phyloP scores from a whole-genome alignment of 805 yeast genomes.

The Lipomyces spencermartinsiae region DNA sequence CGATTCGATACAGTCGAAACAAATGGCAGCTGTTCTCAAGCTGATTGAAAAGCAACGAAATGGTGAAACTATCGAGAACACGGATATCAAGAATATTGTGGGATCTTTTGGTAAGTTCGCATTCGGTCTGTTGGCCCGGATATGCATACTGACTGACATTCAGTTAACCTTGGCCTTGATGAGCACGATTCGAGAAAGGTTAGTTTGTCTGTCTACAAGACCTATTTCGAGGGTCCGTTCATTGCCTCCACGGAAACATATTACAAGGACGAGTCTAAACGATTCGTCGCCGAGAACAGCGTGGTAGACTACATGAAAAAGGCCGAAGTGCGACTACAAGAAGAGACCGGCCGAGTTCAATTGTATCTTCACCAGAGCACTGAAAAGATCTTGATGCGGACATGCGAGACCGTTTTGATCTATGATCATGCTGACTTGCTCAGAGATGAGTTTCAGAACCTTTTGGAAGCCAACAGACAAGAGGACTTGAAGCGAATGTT shows the following conservation, averaged over 20 bases:
- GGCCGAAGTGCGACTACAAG: conserved; percentile 81
- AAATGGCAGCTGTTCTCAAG: conserved; percentile 74
- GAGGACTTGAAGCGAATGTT: conserved; percentile 82
- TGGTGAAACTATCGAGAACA: conserved; percentile 73
- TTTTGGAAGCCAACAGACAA: conserved; percentile 73
- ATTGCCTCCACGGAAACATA: conserved; percentile 62
- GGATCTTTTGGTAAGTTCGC: conserved; percentile 62
- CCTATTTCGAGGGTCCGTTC: conserved; percentile 78
- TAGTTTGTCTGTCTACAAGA: conserved; percentile 79
- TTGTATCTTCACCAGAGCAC: conserved; percentile 86
- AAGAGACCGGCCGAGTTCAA: conserved; percentile 80
- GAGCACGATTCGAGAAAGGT: conserved; percentile 86
- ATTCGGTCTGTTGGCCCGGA: neutral
- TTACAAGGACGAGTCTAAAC: conserved; percentile 70
- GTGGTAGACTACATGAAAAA: conserved; percentile 90
- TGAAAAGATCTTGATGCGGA: conserved; percentile 73
- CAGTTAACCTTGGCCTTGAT: conserved; percentile 86
- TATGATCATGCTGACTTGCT: conserved; percentile 76
- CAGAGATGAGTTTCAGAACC: conserved; percentile 75
- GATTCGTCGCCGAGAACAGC: conserved; percentile 71
- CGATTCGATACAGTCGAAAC: conserved; percentile 60
- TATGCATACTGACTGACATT: neutral
- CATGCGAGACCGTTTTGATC: conserved; percentile 77
- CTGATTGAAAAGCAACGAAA: conserved; percentile 80
- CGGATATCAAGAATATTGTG: conserved; percentile 72